Evolutionary conservation across 1,139 yeast species (phyloP).

Genomic region (Yamadazyma jaroonii): DNA sequence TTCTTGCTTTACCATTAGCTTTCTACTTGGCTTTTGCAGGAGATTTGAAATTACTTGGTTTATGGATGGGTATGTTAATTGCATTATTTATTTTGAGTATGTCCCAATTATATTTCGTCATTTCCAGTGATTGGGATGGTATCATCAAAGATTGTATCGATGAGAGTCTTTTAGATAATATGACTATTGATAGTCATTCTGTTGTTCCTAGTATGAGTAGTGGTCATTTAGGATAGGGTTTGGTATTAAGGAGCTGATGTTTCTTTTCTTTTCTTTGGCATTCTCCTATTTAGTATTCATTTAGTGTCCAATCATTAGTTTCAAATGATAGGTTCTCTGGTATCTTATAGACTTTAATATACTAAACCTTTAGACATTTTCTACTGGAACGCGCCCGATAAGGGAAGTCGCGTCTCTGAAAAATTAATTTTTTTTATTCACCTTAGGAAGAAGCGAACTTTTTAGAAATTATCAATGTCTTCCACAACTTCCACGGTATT

Average conservation of each 20-base stretch:
- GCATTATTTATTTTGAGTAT: constrained; percentile 49
- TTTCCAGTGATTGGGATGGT: constrained; percentile 54
- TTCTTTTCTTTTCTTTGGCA: no score
- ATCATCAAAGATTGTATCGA: constrained; percentile 44
- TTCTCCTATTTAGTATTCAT: no score
- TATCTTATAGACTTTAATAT: no score
- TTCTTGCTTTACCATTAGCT: constrained; percentile 59
- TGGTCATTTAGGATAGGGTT: constrained; percentile 12
- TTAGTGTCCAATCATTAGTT: no score
- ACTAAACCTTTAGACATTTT: no score
- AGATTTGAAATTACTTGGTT: constrained; percentile 46
- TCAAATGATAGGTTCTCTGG: no score
- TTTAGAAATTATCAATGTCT: constrained; percentile 19
- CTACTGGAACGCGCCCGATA: no score
- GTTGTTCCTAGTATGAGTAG: constrained; percentile 35
- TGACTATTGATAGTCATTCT: constrained; percentile 30
- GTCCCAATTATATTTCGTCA: constrained; percentile 45
- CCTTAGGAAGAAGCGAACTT: neutral
- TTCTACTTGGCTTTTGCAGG: constrained; percentile 50
- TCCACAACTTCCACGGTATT: constrained; percentile 40
- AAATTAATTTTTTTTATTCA: no score
- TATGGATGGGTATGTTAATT: constrained; percentile 62
- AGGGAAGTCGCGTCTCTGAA: no score
- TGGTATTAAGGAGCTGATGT: no score
- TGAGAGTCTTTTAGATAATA: constrained; percentile 39